phyloP scores from a whole-genome alignment of 257 asterid genomes.

The Petunia axillaris region DNA sequence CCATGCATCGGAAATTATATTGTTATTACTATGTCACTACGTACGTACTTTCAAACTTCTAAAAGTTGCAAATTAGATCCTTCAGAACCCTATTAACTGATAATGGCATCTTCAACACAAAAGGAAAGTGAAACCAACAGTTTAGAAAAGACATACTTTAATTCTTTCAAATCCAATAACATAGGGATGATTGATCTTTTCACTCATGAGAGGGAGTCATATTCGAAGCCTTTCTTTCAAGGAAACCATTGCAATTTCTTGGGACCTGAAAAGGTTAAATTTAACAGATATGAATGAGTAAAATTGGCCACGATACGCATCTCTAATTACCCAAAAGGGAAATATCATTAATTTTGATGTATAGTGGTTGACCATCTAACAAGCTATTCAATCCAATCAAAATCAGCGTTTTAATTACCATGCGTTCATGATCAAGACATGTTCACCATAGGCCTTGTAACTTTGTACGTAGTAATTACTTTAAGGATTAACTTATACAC shows the following conservation, averaged over 20 bases:
- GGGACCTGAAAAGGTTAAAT: conserved; percentile 36
- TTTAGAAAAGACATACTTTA: background rate
- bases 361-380: background rate
- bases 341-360: background rate
- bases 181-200: background rate
- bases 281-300: background rate
- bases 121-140: background rate
- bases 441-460: background rate
- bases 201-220: background rate
- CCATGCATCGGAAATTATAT: background rate
- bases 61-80: conserved; percentile 13
- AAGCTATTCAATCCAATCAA: conserved; percentile 8
- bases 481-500: background rate
- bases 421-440: background rate
- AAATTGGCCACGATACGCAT: background rate
- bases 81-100: background rate
- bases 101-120: conserved; percentile 28
- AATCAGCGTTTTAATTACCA: background rate
- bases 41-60: background rate
- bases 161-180: background rate
- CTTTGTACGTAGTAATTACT: too few species aligned
- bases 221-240: conserved; percentile 33
- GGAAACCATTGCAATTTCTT: conserved; percentile 44
- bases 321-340: background rate
- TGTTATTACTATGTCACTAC: background rate